Conservation (phyloP, 345 rosid genomes). For the Balakata baccata region DNA sequence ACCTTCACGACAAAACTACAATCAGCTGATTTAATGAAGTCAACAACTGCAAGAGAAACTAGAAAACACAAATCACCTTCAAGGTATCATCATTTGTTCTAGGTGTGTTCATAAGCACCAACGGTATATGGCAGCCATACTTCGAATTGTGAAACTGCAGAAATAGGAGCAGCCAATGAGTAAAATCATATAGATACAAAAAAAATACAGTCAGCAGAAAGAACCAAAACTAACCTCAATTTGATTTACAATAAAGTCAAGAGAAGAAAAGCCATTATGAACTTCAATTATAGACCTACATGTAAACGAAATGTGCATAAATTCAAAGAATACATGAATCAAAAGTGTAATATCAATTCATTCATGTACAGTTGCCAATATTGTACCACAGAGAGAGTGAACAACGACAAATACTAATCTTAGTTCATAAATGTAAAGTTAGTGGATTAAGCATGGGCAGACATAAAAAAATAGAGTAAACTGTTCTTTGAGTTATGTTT, state of each 20-base stretch:
- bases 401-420: not conserved
- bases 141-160: constrained; percentile 50
- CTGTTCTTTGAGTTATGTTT: not conserved
- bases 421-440: not conserved
- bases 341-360: not conserved
- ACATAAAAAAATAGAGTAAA: not conserved
- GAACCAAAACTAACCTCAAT: constrained; percentile 38
- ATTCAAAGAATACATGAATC: not conserved
- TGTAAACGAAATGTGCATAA: not conserved
- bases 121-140: constrained; percentile 48
- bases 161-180: constrained; percentile 15
- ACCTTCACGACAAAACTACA: constrained; percentile 33
- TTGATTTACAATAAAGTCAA: constrained; percentile 44
- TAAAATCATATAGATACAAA: constrained; percentile 1
- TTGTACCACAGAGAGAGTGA: not conserved
- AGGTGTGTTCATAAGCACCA: constrained; percentile 42
- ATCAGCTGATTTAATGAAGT: constrained; percentile 16
- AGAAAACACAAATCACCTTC: constrained; percentile 37
- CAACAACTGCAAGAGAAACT: constrained; percentile 13
- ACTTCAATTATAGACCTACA: constrained; percentile 50
- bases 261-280: constrained; percentile 38
- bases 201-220: not conserved
- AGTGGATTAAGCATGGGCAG: not conserved
- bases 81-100: constrained; percentile 31
- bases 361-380: not conserved